Evolutionary conservation across 257 asterid species (phyloP), one percentile per base, ranked within the genome.

Genomic region (Salvia rosmarinus): DNA sequence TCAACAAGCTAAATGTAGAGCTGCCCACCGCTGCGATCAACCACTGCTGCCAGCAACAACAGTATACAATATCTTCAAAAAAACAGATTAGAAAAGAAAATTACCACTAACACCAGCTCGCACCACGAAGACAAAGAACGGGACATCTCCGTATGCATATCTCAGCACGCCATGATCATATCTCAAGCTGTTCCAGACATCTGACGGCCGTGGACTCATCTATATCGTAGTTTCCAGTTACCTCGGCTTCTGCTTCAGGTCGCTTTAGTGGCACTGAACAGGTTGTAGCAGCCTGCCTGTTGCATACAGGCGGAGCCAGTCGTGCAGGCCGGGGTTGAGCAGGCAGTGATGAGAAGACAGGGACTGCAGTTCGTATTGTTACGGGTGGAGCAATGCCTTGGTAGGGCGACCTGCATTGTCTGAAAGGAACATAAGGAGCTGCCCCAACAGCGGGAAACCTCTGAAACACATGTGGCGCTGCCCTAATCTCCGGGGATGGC

Each of bases 301-400:
- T 71, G 74, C 83, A 60, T 23, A 90, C 90, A 5, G 95, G 86
- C 9, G 87, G 85, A 21, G 88, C 83, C 5, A 77, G 65, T 25
- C 75, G 83, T 23, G 70, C 71, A 7, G 87, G 80, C n/a, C 20
- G 82, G 63, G 85, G 81, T 19, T 70, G 50, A 10, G 85, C 19
- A 12, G 70, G 72, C n/a, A 89, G 89, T 2, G 94, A 89, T 21
- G 96, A 82, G 85, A 82, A 90, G 43, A 88, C 96, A 0, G 95
- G 95, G 65, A 90, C 83, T 0, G 89, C 70, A 9, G 75, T 86
- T 76, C 95, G 78, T 25, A 88, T 62, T 12, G 91, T 84, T 11
- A 90, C 94, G 0, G 92, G 89, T 14, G 90, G 94, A 21, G 97
- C 97, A 47, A 86, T 74, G 28, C 88, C 86, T 3, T 56, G 82